Base-by-base conservation (phyloP, 164 flowering plant species). In the Tetrastigma voinierianum region DNA sequence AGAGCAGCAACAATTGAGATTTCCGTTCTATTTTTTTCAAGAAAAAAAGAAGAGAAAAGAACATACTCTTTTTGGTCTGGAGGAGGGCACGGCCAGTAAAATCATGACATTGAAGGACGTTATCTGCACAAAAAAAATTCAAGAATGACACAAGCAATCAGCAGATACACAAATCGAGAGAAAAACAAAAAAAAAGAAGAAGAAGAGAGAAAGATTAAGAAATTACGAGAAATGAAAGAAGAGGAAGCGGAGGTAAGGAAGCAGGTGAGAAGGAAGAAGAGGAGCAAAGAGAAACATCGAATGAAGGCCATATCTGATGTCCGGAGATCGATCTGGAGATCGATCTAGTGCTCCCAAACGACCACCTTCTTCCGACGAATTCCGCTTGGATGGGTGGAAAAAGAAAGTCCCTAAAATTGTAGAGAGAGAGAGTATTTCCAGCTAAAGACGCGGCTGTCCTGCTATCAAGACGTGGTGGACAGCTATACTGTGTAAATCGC, bases 71-170 rank as follows among this genome's bases (percentile, higher is more conserved):
- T 59, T 70, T 64, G 46, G 68, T 52, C 58, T 81, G 82, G 12
- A 81, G 82, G 21, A 81, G 80, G 64, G 62, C 14, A 54, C 84
- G 80, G 21, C 77, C 77, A 52, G 65, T 56, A 13, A 46, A 51
- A 57, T 60, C 72, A 59, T 69, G 62, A 48, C 72, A 51, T 17
- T 71, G 65, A 20, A 81, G 67, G 9, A 61, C 63, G 19, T 54
- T 61, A 65, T 78, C 84, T 81, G 80, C 74, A 64, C 20, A 62
- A 48, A 23, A 25, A 8, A 55, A 57, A 46, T 19, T 2, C 44
- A 12, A 47, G 40, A 14, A 20, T 17, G 24, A 25, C 46, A 6
- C 52, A 49, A 49, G 15, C n/a, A 5, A 49, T 14, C 6, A 15
- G 2, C n/a, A 49, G 8, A 14, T n/a, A 16, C 52, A 12, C 46